Percentiles rank a stretch among this genome's conserved stretches.
phyloP scores from a whole-genome alignment of 768 basidiomycete genomes.

The Gloeostereum incarnatum region DNA sequence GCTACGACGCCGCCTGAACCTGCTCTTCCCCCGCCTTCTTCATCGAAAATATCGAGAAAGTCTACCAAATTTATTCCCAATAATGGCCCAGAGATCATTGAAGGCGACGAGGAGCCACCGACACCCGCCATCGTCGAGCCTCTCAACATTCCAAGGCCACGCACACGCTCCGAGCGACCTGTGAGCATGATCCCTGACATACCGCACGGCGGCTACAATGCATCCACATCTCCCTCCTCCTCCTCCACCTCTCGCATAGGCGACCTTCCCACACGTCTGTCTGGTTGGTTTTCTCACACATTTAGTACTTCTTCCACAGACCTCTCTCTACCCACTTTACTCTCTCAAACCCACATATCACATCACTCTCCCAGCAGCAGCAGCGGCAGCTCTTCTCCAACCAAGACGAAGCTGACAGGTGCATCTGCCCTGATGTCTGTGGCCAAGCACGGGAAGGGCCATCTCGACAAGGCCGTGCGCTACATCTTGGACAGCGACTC shows the following conservation, averaged over 20 bases:
- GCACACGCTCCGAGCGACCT: constrained; percentile 50
- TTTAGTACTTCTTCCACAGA: constrained; percentile 67
- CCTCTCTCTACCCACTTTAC: constrained; percentile 53
- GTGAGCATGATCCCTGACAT: constrained; percentile 32
- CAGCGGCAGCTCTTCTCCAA: constrained; percentile 7
- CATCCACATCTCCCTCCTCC: constrained; percentile 36
- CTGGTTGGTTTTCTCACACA: constrained; percentile 76
- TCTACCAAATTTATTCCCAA: constrained; percentile 26
- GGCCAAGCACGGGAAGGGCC: constrained; percentile 66
- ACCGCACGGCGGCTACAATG: constrained; percentile 21
- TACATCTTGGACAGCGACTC: constrained; percentile 91
- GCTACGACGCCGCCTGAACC: constrained; percentile 23
- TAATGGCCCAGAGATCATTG: constrained; percentile 8
- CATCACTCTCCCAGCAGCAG: constrained; percentile 2
- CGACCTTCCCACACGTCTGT: constrained; percentile 67
- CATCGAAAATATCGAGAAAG: constrained; percentile 18
- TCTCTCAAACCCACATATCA: constrained; percentile 31
- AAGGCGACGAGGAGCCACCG: constrained; percentile 36
- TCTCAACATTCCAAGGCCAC: constrained; percentile 39
- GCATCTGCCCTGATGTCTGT: constrained; percentile 49
- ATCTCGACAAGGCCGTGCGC: constrained; percentile 76
- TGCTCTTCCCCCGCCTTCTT: constrained; percentile 18
- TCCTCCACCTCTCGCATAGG: constrained; percentile 43
- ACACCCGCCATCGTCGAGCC: constrained; percentile 68
- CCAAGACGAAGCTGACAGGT: constrained; percentile 17